Evolutionary conservation across 75 land plant species (phyloP).

Genomic region (Picea glauca): DNA sequence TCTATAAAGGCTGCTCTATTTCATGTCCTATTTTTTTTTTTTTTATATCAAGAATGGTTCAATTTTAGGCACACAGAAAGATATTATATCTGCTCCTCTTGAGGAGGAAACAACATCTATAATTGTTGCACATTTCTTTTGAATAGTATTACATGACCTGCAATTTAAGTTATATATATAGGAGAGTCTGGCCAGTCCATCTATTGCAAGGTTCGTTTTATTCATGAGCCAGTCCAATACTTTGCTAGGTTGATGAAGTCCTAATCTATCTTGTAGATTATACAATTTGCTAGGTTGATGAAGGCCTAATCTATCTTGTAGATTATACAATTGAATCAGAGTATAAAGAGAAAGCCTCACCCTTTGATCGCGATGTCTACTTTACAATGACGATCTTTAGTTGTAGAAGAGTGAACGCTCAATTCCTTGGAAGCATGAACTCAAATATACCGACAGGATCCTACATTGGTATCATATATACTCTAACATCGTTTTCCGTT

Average conservation of each 20-base stretch:
- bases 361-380: slow-evolving; percentile 31
- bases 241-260: slow-evolving; percentile 38
- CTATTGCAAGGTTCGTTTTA: slow-evolving; percentile 33
- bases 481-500: neutral
- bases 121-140: neutral
- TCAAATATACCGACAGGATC: too few relatives aligned
- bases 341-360: slow-evolving; percentile 36
- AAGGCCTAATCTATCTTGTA: slow-evolving; percentile 30
- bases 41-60: too few relatives aligned
- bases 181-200: slow-evolving; percentile 6
- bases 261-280: slow-evolving; percentile 30
- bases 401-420: slow-evolving; percentile 19
- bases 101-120: too few relatives aligned
- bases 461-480: too few relatives aligned
- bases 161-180: neutral
- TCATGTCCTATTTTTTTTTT: too few relatives aligned
- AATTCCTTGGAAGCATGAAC: neutral
- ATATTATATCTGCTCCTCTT: too few relatives aligned
- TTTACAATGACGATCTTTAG: slow-evolving; percentile 38
- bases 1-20: too few relatives aligned
- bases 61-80: too few relatives aligned
- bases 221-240: slow-evolving; percentile 37
- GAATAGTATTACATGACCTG: neutral
- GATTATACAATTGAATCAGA: slow-evolving; percentile 28
- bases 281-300: slow-evolving; percentile 41